These are phyloP conservation scores for Pelargonium fulgidum DNA, from an alignment of 441 rosid species.

Conservation along the genomic window DNA sequence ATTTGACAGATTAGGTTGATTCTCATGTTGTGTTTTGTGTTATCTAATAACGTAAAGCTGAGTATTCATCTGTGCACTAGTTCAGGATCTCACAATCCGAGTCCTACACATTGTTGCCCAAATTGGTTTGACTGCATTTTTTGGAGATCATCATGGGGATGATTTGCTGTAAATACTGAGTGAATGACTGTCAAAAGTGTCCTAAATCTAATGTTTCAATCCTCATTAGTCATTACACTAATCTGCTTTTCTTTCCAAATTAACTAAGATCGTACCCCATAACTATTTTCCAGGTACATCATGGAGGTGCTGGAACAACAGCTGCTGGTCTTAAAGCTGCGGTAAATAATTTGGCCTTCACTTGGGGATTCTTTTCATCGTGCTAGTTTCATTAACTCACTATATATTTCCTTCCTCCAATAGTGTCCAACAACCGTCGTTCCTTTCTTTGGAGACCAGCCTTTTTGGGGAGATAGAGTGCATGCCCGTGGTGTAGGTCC, in stretches of 20 bases:
- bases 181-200: background rate
- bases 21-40: too few species aligned
- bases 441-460: slow-evolving; percentile 49
- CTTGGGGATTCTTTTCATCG: background rate
- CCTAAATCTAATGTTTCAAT: background rate
- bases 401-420: background rate
- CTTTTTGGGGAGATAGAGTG: slow-evolving; percentile 45
- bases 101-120: background rate
- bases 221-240: background rate
- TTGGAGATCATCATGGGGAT: background rate
- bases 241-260: background rate
- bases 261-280: background rate
- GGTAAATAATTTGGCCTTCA: slow-evolving; percentile 18
- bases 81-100: background rate
- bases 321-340: slow-evolving; percentile 48
- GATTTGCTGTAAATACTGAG: background rate
- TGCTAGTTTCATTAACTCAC: background rate
- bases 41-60: background rate
- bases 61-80: background rate
- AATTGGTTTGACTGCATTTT: background rate
- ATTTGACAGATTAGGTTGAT: too few species aligned
- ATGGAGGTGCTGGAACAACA: slow-evolving; percentile 48
- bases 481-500: slow-evolving; percentile 41
- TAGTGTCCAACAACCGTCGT: slow-evolving; percentile 46
- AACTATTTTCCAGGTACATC: slow-evolving; percentile 33